These are phyloP conservation scores for Wallacemonas sp. DNA, from an alignment of 208 protist genomes.

Conservation along the genomic window DNA sequence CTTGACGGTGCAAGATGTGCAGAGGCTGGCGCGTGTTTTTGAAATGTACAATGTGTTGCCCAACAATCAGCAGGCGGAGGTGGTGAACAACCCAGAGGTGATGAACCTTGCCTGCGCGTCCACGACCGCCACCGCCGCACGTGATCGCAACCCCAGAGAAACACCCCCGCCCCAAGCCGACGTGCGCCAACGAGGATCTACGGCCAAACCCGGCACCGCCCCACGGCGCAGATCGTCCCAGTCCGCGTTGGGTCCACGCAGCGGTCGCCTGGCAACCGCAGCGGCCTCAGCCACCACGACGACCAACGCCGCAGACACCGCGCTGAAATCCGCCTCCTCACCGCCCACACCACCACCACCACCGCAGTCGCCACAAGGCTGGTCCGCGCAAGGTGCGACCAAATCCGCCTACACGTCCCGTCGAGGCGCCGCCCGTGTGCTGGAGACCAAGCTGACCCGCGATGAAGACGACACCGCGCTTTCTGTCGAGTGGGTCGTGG, in stretches of 20 bases:
- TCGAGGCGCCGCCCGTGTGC: background rate
- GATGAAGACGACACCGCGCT: conserved; percentile 49
- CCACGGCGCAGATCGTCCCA: no score
- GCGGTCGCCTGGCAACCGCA: no score
- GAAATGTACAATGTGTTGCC: conserved; percentile 43
- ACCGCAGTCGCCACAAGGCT: background rate
- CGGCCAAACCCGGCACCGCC: no score
- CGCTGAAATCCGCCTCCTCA: no score
- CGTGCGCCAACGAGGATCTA: no score
- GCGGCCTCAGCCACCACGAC: background rate
- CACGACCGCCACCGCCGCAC: no score
- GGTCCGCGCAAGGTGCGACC: no score
- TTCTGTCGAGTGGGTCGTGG: conserved; percentile 64
- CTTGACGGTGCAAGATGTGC: conserved; percentile 55
- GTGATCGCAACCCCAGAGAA: no score
- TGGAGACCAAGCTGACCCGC: conserved; percentile 23
- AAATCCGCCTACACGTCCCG: conserved; percentile 12
- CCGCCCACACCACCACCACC: no score
- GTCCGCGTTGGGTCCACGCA: no score
- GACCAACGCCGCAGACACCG: background rate
- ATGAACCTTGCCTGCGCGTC: background rate
- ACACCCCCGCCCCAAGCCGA: no score
- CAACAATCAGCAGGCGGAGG: conserved; percentile 11
- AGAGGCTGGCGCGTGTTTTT: conserved; percentile 40
- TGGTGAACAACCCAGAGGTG: conserved; percentile 3